A percentile compares a stretch with the other conserved stretches of the same genome.
Evolutionary conservation across 73 alveolate species (phyloP).

Genomic region (Paramecium octaurelia): DNA sequence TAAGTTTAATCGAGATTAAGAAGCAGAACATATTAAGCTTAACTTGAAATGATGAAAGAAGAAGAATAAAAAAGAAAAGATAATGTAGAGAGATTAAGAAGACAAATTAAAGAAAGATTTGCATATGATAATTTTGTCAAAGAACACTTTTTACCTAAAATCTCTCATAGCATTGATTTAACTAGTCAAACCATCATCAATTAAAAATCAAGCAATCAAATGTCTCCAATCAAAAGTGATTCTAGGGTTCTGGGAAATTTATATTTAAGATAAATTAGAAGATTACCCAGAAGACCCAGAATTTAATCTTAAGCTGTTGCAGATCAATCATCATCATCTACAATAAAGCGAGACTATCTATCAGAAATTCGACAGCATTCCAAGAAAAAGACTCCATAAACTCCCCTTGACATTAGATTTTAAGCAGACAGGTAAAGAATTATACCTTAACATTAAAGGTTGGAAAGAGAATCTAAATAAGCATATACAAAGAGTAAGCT

Average conservation of each 20-base stretch:
- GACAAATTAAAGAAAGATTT: neutral
- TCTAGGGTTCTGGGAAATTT: neutral
- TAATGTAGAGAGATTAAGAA: neutral
- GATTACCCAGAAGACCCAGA: constrained; percentile 1
- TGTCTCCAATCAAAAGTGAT: neutral
- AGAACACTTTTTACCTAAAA: neutral
- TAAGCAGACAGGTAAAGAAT: neutral
- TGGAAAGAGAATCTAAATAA: constrained; percentile 1
- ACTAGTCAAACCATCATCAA: neutral
- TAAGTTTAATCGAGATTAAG: neutral
- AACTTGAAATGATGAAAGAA: neutral
- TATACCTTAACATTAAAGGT: neutral
- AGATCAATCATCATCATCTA: neutral
- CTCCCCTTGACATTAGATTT: neutral
- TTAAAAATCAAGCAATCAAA: neutral
- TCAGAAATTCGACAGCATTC: neutral
- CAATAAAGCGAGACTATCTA: neutral
- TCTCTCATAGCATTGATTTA: neutral
- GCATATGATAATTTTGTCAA: neutral
- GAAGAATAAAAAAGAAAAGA: neutral
- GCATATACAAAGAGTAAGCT: neutral
- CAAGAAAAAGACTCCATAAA: neutral
- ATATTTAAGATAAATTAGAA: neutral
- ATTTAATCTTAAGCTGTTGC: neutral
- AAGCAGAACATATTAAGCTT: neutral